phyloP scores from a whole-genome alignment of 176 grass and related monocot genomes.

The Musa troglodytarum region DNA sequence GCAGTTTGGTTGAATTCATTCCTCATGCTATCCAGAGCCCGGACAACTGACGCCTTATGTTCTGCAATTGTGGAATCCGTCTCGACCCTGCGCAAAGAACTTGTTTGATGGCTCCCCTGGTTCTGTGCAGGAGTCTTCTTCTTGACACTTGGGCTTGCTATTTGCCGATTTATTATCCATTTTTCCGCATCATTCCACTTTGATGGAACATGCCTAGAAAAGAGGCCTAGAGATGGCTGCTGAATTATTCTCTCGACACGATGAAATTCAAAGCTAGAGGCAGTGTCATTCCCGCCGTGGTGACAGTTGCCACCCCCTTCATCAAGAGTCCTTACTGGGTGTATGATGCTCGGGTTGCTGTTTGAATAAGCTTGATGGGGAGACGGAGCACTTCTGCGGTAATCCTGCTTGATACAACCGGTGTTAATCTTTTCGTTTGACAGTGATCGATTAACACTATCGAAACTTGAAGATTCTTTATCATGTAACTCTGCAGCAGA shows the following conservation, averaged over 20 bases:
- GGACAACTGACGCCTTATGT: constrained; percentile 21
- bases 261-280: constrained; percentile 80
- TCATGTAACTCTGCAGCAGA: constrained; percentile 11
- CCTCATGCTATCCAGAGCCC: constrained; percentile 38
- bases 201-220: constrained; percentile 57
- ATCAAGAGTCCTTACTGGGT: constrained; percentile 54
- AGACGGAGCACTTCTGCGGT: constrained; percentile 27
- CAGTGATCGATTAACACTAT: neutral
- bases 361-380: constrained; percentile 30
- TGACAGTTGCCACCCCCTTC: constrained; percentile 47
- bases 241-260: constrained; percentile 31
- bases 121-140: constrained; percentile 24
- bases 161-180: constrained; percentile 86
- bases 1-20: constrained; percentile 35
- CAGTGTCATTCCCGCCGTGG: constrained; percentile 52
- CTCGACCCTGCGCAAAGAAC: constrained; percentile 14
- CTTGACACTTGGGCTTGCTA: constrained; percentile 30
- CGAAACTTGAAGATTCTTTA: constrained; percentile 2
- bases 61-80: constrained; percentile 29
- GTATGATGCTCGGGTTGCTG: constrained; percentile 59
- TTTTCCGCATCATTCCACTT: constrained; percentile 98
- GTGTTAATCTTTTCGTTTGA: constrained; percentile 16
- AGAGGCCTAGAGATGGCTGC: constrained; percentile 31
- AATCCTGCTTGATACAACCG: constrained; percentile 21
- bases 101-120: constrained; percentile 27